A percentile compares a stretch with the other conserved stretches of the same genome.
These are phyloP conservation scores for Camelina sativa DNA, from an alignment of 345 rosid genomes.

Conservation along the genomic window DNA sequence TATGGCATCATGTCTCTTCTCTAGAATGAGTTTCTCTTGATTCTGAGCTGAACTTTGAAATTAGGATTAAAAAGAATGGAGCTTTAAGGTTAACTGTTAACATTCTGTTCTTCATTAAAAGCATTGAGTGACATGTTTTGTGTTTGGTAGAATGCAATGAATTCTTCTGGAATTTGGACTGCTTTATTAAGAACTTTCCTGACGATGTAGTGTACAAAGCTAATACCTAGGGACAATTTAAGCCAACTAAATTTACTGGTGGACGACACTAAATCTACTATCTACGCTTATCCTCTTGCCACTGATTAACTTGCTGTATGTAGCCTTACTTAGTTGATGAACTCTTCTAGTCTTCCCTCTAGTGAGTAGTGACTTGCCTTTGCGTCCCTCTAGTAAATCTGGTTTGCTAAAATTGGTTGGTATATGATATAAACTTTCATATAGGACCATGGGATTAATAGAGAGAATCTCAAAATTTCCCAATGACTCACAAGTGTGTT, in stretches of 20 bases:
- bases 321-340: neutral
- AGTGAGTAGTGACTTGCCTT: conserved; percentile 9
- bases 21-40: conserved; percentile 1
- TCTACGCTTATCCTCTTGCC: neutral
- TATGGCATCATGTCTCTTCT: neutral
- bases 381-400: neutral
- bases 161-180: neutral
- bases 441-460: neutral
- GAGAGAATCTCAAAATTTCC: conserved; percentile 3
- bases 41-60: neutral
- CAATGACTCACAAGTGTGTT: neutral
- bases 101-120: neutral
- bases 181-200: neutral
- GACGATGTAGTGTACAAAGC: neutral
- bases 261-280: neutral
- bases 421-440: neutral
- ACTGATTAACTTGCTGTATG: neutral
- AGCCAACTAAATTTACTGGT: neutral
- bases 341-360: neutral
- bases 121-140: conserved; percentile 12
- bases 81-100: neutral
- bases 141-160: conserved; percentile 9
- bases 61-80: neutral
- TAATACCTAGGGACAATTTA: conserved; percentile 1
- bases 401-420: neutral